phyloP scores from a whole-genome alignment of 2,329 filamentous ascomycete genomes.

The Aschersonia sp. region DNA sequence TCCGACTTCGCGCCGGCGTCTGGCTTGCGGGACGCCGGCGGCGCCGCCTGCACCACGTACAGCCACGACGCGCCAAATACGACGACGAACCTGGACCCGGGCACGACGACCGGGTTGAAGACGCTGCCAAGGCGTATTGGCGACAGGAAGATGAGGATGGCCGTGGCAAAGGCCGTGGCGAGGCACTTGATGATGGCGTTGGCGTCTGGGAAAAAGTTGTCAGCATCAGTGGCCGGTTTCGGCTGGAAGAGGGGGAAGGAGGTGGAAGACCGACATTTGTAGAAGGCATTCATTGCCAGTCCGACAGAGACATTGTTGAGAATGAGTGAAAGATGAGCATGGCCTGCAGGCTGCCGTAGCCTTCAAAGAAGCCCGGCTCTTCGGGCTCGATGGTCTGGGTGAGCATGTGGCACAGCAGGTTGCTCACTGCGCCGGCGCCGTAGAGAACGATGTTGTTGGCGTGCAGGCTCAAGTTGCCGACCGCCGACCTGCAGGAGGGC shows the following conservation, averaged over 20 bases:
- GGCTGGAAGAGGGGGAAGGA: neutral
- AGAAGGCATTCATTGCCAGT: conserved; percentile 18
- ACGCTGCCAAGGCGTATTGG: conserved; percentile 14
- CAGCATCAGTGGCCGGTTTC: neutral
- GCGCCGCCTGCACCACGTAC: conserved; percentile 11
- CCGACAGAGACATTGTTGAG: conserved; percentile 19
- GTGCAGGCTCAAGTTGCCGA: conserved; percentile 15
- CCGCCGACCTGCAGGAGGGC: conserved; percentile 16
- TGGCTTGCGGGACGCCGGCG: neutral
- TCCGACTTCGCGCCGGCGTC: neutral
- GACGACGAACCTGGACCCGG: conserved; percentile 14
- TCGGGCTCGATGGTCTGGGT: conserved; percentile 10
- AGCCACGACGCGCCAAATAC: conserved; percentile 17
- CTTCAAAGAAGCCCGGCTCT: conserved; percentile 10
- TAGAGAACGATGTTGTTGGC: conserved; percentile 18
- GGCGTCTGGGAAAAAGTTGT: conserved; percentile 10
- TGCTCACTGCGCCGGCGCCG: conserved; percentile 13
- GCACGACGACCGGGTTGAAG: conserved; percentile 13
- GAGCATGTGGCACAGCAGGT: conserved; percentile 14
- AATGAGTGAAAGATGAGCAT: conserved; percentile 17
- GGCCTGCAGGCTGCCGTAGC: conserved; percentile 12
- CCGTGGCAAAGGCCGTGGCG: conserved; percentile 16
- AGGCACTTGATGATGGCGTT: conserved; percentile 19
- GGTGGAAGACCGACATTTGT: conserved; percentile 13
- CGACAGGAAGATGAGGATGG: conserved; percentile 16